Conservation (phyloP, 2,329 filamentous ascomycete genomes). For the Colletotrichum sp. region DNA sequence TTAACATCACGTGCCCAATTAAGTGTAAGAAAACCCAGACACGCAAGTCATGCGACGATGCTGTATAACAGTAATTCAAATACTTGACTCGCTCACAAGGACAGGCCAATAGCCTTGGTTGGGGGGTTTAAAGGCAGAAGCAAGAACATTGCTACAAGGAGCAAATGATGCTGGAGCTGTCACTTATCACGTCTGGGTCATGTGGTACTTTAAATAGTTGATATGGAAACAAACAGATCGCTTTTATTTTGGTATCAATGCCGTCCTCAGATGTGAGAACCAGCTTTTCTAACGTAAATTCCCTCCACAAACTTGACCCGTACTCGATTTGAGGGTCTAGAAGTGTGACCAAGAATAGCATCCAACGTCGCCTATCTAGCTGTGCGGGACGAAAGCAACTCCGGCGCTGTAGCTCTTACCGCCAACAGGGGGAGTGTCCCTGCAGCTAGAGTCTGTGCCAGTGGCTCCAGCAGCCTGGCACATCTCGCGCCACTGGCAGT, state of each 20-base stretch:
- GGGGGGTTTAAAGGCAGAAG: too few species aligned
- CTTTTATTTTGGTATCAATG: not conserved
- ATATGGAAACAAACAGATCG: not conserved
- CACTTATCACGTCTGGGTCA: not conserved
- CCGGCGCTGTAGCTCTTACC: not conserved
- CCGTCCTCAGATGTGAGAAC: not conserved
- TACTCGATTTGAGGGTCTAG: not conserved
- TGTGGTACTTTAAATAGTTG: not conserved
- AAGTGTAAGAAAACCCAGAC: not conserved
- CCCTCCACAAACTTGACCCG: not conserved
- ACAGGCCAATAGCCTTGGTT: too few species aligned
- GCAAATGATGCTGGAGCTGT: not conserved
- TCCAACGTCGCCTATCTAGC: not conserved
- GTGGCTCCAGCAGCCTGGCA: not conserved
- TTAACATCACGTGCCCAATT: not conserved
- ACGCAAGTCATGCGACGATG: not conserved
- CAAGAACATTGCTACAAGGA: not conserved
- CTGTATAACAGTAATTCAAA: not conserved
- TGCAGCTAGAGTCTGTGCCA: not conserved
- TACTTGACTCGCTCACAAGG: not conserved
- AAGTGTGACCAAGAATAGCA: not conserved
- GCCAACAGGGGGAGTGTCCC: not conserved
- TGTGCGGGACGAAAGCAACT: not conserved
- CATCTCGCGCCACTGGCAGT: not conserved
- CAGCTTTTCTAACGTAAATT: not conserved